phyloP scores from a whole-genome alignment of 139 green algal species.

The Closterium sp. region DNA sequence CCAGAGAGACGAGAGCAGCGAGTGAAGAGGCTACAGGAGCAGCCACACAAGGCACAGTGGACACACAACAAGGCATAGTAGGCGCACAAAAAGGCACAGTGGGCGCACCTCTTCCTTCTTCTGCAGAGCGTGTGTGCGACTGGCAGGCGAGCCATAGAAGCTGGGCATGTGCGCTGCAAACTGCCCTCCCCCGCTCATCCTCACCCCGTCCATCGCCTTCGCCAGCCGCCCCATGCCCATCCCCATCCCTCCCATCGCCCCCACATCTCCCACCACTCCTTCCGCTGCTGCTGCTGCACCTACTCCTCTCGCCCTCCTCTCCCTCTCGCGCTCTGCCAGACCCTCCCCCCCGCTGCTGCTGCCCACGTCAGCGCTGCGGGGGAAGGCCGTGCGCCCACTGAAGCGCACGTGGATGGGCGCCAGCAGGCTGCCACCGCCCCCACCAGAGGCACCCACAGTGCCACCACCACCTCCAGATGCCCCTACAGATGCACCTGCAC shows the following conservation, averaged over 20 bases:
- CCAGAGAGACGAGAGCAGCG: too few relatives aligned
- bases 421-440: not conserved
- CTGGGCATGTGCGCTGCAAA: not conserved
- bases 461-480: not conserved
- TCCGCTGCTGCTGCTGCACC: not conserved
- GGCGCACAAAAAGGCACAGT: too few relatives aligned
- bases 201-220: not conserved
- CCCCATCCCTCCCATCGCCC: not conserved
- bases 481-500: not conserved
- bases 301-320: not conserved
- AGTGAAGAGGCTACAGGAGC: too few relatives aligned
- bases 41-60: not conserved
- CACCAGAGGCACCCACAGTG: not conserved
- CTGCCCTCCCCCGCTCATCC: not conserved
- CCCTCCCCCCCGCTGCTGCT: not conserved
- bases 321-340: not conserved
- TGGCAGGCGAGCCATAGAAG: not conserved
- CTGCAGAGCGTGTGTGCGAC: not conserved
- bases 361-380: not conserved
- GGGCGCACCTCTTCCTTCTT: not conserved
- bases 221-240: not conserved
- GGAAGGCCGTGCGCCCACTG: not conserved
- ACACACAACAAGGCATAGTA: too few relatives aligned
- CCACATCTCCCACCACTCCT: too few relatives aligned
- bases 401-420: not conserved